Evolutionary conservation across 2,329 filamentous ascomycete genomes (phyloP).

Genomic region (Neoarthrinium moseri): DNA sequence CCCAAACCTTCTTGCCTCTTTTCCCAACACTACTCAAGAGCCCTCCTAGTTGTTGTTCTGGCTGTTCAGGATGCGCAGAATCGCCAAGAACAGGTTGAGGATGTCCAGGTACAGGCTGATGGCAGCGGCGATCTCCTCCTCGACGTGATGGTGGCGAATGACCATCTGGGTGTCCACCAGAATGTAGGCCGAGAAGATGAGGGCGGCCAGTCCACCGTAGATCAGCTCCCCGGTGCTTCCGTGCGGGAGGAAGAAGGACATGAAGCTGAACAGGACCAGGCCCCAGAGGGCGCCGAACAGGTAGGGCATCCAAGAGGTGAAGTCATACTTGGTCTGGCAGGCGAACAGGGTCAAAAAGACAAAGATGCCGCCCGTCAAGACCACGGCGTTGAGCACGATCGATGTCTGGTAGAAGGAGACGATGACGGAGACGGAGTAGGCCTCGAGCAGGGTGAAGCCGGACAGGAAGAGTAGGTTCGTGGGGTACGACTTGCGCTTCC

Average conservation of each 20-base stretch:
- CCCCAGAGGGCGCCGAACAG: conserved; percentile 90
- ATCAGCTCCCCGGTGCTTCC: conserved; percentile 79
- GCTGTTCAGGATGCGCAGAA: conserved; percentile 93
- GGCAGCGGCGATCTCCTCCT: conserved; percentile 94
- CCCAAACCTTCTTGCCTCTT: too few relatives aligned
- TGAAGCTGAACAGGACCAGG: conserved; percentile 88
- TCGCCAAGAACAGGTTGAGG: conserved; percentile 95
- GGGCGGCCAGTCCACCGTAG: conserved; percentile 76
- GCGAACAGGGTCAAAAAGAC: conserved; percentile 82
- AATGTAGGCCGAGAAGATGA: conserved; percentile 94
- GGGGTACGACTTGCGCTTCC: conserved; percentile 94
- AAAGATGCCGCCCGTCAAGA: conserved; percentile 84
- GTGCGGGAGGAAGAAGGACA: conserved; percentile 84
- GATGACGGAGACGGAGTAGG: conserved; percentile 89
- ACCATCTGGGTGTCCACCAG: conserved; percentile 95
- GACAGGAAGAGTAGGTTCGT: conserved; percentile 91
- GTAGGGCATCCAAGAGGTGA: conserved; percentile 95
- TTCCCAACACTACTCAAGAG: too few relatives aligned
- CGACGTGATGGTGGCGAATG: conserved; percentile 93
- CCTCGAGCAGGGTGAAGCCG: conserved; percentile 87
- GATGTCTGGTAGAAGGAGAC: conserved; percentile 83
- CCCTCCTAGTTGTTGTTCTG: conserved; percentile 89
- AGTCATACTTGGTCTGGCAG: conserved; percentile 97
- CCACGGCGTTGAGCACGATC: conserved; percentile 85
- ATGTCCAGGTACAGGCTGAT: conserved; percentile 96